Evolutionary conservation across 2,329 filamentous ascomycete genomes (phyloP).

Genomic region (Aspergillus pseudoviridinutans): DNA sequence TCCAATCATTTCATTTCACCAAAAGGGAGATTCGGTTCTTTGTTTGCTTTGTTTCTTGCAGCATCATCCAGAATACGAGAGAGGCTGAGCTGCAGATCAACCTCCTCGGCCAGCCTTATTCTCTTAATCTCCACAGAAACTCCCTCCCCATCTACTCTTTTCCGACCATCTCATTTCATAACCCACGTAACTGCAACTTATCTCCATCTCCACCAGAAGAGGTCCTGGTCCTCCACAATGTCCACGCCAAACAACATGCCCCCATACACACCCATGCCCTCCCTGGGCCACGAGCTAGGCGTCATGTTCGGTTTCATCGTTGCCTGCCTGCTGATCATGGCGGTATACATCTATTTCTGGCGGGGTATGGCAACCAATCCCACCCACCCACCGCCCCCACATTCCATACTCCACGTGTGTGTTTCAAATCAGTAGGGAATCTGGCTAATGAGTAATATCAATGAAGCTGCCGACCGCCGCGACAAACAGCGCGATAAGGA

Average conservation of each 20-base stretch:
- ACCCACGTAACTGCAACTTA: neutral
- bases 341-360: constrained; percentile 33
- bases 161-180: neutral
- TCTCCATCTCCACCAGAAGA: neutral
- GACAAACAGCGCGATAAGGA: constrained; percentile 22
- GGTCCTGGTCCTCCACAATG: neutral
- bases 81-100: too few species aligned
- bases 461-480: constrained; percentile 24
- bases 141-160: too few species aligned
- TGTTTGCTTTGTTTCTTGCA: too few species aligned
- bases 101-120: too few species aligned
- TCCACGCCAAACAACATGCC: constrained; percentile 16
- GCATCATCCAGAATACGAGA: too few species aligned
- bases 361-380: constrained; percentile 19
- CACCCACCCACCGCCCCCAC: neutral
- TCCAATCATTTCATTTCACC: too few species aligned
- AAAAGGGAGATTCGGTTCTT: too few species aligned
- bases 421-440: too few species aligned
- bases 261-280: constrained; percentile 26
- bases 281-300: constrained; percentile 35
- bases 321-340: constrained; percentile 31
- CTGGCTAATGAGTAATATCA: too few species aligned
- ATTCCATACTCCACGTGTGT: neutral
- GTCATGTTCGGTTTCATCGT: constrained; percentile 38
- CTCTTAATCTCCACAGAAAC: too few species aligned